A percentile compares a stretch with the other conserved stretches of the same genome.
These are phyloP conservation scores for Emergomyces orientalis DNA, from an alignment of 2,329 filamentous ascomycete species.

Conservation along the genomic window DNA sequence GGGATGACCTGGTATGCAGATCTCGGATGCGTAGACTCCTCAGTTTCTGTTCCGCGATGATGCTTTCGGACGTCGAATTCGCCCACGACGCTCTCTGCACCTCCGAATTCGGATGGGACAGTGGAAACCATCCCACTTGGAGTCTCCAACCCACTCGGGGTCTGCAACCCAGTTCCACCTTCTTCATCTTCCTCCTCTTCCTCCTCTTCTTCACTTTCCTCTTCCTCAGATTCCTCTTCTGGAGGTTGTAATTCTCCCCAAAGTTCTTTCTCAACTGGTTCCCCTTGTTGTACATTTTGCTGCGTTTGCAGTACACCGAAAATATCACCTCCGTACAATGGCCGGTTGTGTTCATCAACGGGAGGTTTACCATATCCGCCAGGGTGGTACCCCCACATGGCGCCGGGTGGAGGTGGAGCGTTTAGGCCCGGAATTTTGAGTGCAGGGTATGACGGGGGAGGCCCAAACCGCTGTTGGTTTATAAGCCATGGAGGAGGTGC, in stretches of 20 bases:
- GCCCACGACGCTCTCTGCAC: slow-evolving; percentile 66
- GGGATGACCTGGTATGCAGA: slow-evolving; percentile 83
- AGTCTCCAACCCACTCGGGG: slow-evolving; percentile 68
- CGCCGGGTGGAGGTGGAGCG: slow-evolving; percentile 79
- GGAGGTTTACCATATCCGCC: slow-evolving; percentile 95
- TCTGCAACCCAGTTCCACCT: slow-evolving; percentile 57
- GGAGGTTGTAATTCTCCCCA: slow-evolving; percentile 88
- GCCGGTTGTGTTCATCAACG: slow-evolving; percentile 83
- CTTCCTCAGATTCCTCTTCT: slow-evolving; percentile 63
- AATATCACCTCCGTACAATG: slow-evolving; percentile 87
- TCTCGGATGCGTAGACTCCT: slow-evolving; percentile 64
- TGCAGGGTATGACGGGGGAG: slow-evolving; percentile 90
- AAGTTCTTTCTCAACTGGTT: slow-evolving; percentile 73
- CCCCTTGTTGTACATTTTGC: slow-evolving; percentile 55
- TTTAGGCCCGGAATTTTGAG: slow-evolving; percentile 91
- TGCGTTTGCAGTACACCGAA: slow-evolving; percentile 66
- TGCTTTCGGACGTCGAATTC: slow-evolving; percentile 89
- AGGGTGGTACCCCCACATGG: slow-evolving; percentile 88
- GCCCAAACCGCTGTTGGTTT: slow-evolving; percentile 88
- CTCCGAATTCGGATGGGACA: slow-evolving; percentile 68
- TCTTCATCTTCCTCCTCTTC: slow-evolving; percentile 57
- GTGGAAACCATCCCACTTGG: slow-evolving; percentile 71
- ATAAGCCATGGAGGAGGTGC: slow-evolving; percentile 95
- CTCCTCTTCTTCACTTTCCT: slow-evolving; percentile 59
- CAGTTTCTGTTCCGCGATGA: slow-evolving; percentile 75